Base-by-base conservation (phyloP, 306 rosid species). In the Prunus dulcis region DNA sequence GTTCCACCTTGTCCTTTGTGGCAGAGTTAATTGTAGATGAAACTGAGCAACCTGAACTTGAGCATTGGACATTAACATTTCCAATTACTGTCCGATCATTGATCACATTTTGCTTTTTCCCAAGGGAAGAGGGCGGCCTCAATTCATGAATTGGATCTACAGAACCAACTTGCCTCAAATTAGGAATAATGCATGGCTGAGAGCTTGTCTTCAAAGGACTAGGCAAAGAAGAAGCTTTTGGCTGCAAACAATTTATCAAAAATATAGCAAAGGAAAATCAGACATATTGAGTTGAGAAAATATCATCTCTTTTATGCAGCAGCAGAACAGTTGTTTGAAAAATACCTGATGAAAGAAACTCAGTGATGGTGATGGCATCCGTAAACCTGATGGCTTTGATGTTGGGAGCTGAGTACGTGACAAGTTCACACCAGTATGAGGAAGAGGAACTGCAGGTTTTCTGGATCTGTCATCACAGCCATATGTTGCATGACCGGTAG, bases 281-380 rank as follows among this genome's bases (percentile, higher is more conserved):
- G 32, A 61, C 58, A 53, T 43, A 50, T n/a, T 50, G 51, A 60
- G 60, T 25, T 52, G 15, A 12, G 25, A 66, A 80, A 76, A 45
- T 27, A 51, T 67, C 38, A 51, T 32, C 46, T 61, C 71, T 45
- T 56, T 55, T 74, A 74, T 67, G 41, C 76, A 67, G 65, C 69
- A 50, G 47, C 17, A 53, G 56, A 38, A 55, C 67, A 84, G 72
- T 68, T 23, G 11, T 14, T 49, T 38, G 72, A 80, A 74, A 32
- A 64, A 82, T 81, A 95, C 98, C 87, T 86, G 95, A 78, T 87
- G 79, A 69, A 95, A 95, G 85, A 84, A 95, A 77, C 90, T 87
- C 81, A 95, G 72, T 2, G 98, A 92, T 34, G 98, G 98, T 76
- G 98, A 90, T 72, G 98, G 98, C 98, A 84, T 92, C 82, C 98